phyloP scores from a whole-genome alignment of 192 early-diverging fungal genomes.

The Backusella tuberculispora region DNA sequence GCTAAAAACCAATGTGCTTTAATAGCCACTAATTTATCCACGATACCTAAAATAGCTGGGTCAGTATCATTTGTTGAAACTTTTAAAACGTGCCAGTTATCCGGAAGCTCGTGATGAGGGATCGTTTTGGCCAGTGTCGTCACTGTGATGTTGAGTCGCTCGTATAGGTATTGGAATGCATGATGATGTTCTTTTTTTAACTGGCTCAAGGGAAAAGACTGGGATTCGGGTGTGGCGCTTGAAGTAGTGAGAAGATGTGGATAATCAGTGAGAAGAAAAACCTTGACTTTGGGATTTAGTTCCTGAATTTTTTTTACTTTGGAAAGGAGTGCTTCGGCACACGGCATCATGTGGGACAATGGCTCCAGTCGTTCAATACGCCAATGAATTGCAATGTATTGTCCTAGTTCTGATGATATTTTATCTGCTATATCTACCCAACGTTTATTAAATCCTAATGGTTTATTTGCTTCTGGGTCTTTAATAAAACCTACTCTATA shows the following conservation, averaged over 20 bases:
- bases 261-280: slow-evolving; percentile 46
- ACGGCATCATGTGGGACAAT: slow-evolving; percentile 29
- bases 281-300: slow-evolving; percentile 10
- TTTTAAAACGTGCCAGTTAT: slow-evolving; percentile 36
- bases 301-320: slow-evolving; percentile 20
- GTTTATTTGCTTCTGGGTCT: slow-evolving; percentile 22
- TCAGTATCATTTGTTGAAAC: slow-evolving; percentile 26
- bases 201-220: slow-evolving; percentile 32
- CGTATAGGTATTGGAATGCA: slow-evolving; percentile 33
- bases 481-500: slow-evolving; percentile 31
- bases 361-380: slow-evolving; percentile 36
- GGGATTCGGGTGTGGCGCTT: slow-evolving; percentile 32
- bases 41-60: slow-evolving; percentile 36
- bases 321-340: slow-evolving; percentile 33
- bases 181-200: slow-evolving; percentile 34
- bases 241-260: slow-evolving; percentile 33
- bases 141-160: slow-evolving; percentile 36
- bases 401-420: slow-evolving; percentile 30
- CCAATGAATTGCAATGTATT: slow-evolving; percentile 48
- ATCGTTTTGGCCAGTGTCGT: slow-evolving; percentile 27
- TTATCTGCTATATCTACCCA: slow-evolving; percentile 29
- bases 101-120: slow-evolving; percentile 25
- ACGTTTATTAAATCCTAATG: slow-evolving; percentile 19
- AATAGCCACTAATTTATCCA: slow-evolving; percentile 44
- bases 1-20: slow-evolving; percentile 37